These are phyloP conservation scores for Ustilago loliicola DNA, from an alignment of 1,284 basidiomycete genomes.

Conservation along the genomic window DNA sequence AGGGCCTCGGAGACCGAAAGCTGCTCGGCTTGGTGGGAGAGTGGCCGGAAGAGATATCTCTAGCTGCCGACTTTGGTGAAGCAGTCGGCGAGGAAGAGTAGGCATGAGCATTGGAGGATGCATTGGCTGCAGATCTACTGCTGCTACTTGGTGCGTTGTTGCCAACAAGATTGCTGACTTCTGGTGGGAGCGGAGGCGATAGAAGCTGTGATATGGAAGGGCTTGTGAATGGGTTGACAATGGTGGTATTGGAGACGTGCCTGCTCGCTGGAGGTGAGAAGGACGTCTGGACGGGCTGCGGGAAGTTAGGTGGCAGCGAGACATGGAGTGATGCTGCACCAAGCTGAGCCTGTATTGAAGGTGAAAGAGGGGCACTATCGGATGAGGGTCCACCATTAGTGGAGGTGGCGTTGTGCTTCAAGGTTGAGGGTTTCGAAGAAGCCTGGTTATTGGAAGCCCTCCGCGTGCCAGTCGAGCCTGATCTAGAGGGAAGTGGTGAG, in stretches of 20 bases:
- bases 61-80: background rate
- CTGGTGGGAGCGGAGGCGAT: constrained; percentile 28
- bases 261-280: constrained; percentile 55
- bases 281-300: constrained; percentile 53
- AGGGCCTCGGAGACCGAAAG: constrained; percentile 10
- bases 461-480: background rate
- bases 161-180: background rate
- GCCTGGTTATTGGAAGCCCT: constrained; percentile 3
- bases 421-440: constrained; percentile 16
- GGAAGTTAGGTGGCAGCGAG: constrained; percentile 59
- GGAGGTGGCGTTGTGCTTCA: background rate
- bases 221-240: constrained; percentile 37
- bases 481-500: background rate
- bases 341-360: constrained; percentile 27
- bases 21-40: constrained; percentile 19
- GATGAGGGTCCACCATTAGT: background rate
- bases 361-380: constrained; percentile 14
- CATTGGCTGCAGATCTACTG: background rate
- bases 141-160: background rate
- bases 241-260: constrained; percentile 22
- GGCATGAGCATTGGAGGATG: background rate
- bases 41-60: constrained; percentile 4
- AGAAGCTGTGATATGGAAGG: constrained; percentile 47
- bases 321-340: constrained; percentile 51
- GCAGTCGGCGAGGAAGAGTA: constrained; percentile 2